These are phyloP conservation scores for Panellus pusillus DNA, from an alignment of 768 basidiomycete species.

Conservation along the genomic window DNA sequence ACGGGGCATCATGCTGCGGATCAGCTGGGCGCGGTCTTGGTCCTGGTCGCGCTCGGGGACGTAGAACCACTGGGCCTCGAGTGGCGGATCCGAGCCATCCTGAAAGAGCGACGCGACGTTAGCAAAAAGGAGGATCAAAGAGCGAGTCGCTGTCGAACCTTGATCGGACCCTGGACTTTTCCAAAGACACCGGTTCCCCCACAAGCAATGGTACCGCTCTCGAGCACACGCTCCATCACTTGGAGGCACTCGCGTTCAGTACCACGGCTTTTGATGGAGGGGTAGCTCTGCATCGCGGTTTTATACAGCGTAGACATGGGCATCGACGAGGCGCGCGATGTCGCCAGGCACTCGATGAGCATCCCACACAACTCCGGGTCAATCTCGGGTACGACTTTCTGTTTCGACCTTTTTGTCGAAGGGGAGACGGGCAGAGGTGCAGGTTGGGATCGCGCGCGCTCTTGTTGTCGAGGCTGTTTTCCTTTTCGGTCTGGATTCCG, in stretches of 20 bases:
- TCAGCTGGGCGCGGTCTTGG: constrained; percentile 64
- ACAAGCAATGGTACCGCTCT: constrained; percentile 39
- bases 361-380: constrained; percentile 58
- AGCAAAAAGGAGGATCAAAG: not conserved
- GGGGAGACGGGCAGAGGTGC: constrained; percentile 3
- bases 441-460: constrained; percentile 11
- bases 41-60: constrained; percentile 72
- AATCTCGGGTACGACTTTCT: constrained; percentile 24
- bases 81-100: constrained; percentile 48
- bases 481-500: constrained; percentile 4
- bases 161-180: constrained; percentile 66
- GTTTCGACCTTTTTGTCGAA: not conserved
- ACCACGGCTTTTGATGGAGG: constrained; percentile 44
- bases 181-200: constrained; percentile 64
- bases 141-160: constrained; percentile 37
- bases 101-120: constrained; percentile 24
- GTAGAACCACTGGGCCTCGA: constrained; percentile 76
- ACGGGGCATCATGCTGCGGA: constrained; percentile 73
- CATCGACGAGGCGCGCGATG: constrained; percentile 69
- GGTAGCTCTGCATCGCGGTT: constrained; percentile 52
- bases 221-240: constrained; percentile 51
- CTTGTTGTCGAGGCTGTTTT: constrained; percentile 1
- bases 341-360: constrained; percentile 69
- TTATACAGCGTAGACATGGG: constrained; percentile 54
- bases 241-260: constrained; percentile 48